A percentile compares a stretch with the other conserved stretches of the same genome.
Conservation (phyloP, 2,329 filamentous ascomycete genomes). For the Colletotrichum sansevieriae region DNA sequence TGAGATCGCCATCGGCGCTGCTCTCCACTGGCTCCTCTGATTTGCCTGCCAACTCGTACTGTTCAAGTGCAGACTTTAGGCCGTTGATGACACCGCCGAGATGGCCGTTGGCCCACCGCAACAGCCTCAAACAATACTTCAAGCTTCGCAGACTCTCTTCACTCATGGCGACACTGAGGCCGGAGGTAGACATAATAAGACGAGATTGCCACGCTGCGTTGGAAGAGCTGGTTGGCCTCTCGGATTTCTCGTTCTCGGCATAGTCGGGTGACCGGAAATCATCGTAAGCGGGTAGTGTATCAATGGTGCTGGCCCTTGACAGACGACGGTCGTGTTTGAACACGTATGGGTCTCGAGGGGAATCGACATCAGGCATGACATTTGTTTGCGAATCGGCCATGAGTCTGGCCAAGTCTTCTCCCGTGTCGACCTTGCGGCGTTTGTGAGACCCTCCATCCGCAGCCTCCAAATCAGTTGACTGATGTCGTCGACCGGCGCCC, state of each 20-base stretch:
- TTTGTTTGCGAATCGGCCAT: constrained; percentile 40
- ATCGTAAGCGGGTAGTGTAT: constrained; percentile 87
- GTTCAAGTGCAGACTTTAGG: constrained; percentile 80
- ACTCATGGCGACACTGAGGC: constrained; percentile 90
- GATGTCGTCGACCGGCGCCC: constrained; percentile 67
- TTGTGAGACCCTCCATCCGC: constrained; percentile 65
- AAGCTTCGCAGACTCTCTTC: constrained; percentile 87
- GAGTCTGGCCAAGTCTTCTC: constrained; percentile 49
- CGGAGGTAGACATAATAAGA: constrained; percentile 90
- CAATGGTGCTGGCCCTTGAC: constrained; percentile 76
- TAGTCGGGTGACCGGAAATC: constrained; percentile 82
- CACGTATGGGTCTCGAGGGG: constrained; percentile 44
- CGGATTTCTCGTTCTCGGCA: constrained; percentile 66
- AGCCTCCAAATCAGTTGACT: constrained; percentile 61
- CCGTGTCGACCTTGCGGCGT: constrained; percentile 66
- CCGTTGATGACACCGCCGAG: constrained; percentile 81
- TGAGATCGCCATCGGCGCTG: constrained; percentile 43
- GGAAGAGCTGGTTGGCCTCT: constrained; percentile 45
- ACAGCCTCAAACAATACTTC: constrained; percentile 84
- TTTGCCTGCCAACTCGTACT: constrained; percentile 75
- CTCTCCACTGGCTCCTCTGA: neutral
- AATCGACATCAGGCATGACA: constrained; percentile 40
- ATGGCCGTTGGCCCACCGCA: constrained; percentile 85
- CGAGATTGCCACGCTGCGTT: constrained; percentile 78
- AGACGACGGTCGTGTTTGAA: constrained; percentile 62